Conservation (phyloP, 176 grass and related monocot genomes). For the Carex cristatella region DNA sequence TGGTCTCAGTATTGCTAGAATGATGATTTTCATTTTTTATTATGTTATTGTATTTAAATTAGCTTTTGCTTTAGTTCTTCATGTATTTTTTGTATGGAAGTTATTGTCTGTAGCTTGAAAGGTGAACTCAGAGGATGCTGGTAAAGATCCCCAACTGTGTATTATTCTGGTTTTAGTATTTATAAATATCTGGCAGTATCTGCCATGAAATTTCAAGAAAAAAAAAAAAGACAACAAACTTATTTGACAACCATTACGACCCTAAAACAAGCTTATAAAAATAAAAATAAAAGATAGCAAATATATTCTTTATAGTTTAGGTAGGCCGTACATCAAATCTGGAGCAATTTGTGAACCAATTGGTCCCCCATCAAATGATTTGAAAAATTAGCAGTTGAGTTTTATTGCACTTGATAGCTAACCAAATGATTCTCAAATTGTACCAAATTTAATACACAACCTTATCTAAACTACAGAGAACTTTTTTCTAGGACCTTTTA, state of each 20-base stretch:
- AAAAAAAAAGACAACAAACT: not conserved
- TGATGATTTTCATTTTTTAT: no score
- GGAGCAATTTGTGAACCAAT: not conserved
- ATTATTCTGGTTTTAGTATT: no score
- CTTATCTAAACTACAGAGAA: not conserved
- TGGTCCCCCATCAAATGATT: not conserved
- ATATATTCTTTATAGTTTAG: not conserved
- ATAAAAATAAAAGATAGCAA: not conserved
- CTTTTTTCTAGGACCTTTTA: not conserved
- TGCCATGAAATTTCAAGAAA: no score
- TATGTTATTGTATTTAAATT: no score
- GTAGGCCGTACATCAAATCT: not conserved
- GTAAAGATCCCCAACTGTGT: no score
- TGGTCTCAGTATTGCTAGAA: no score
- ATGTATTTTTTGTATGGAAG: no score
- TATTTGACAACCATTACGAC: not conserved
- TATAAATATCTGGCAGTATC: no score
- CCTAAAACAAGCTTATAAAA: not conserved
- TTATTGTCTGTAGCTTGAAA: no score
- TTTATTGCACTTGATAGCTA: not conserved
- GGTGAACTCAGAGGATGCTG: no score
- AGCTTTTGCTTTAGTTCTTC: no score
- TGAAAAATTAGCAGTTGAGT: not conserved
- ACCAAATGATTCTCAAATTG: not conserved
- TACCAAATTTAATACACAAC: not conserved